Base-by-base conservation (phyloP, 129 eudicot species). In the Flaveria linearis region DNA sequence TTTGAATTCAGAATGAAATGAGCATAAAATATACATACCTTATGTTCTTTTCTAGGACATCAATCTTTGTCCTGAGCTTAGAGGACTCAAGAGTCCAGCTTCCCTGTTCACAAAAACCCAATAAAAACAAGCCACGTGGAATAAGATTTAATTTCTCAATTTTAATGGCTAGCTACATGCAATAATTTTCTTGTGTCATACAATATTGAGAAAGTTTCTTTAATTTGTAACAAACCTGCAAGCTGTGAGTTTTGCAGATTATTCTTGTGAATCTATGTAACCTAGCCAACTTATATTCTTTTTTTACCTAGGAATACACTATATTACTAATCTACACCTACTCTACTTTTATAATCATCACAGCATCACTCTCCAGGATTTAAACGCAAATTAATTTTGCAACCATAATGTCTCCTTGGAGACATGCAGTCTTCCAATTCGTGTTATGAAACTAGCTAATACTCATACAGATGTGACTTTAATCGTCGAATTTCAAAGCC, bases 11-110 rank as follows among this genome's bases (percentile, higher is more conserved):
- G 13, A 39, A 36, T 58, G 12, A 36, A 62, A 58, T 73, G 43
- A 74, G 69, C 42, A 58, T 7, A 16, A 18, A 22, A 11, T 30
- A 60, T 52, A 13, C 45, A 8, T 83, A 91, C 97, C 90, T 91
- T 72, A 88, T 88, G 81, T 88, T 91, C 81, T 80, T 89, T 64
- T 91, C 90, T 33, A 91, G 86, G 55, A 86, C 85, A 77, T 91
- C 94, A 45, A 91, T 83, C 60, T 77, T 87, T 43, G 95, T 68
- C 70, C 75, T 68, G 51, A 88, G 93, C 75, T 82, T 88, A 22
- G 91, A 83, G 22, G 82, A 83, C 66, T 91, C 94, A 61, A 88
- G 86, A 65, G 86, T 71, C 91, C 89, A 86, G 56, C 81, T 80
- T 74, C 78, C 89, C 91, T 85, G 70, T 72, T 68, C 20, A 67